Conservation (phyloP, 441 rosid species). For the Gossypium schwendimanii region DNA sequence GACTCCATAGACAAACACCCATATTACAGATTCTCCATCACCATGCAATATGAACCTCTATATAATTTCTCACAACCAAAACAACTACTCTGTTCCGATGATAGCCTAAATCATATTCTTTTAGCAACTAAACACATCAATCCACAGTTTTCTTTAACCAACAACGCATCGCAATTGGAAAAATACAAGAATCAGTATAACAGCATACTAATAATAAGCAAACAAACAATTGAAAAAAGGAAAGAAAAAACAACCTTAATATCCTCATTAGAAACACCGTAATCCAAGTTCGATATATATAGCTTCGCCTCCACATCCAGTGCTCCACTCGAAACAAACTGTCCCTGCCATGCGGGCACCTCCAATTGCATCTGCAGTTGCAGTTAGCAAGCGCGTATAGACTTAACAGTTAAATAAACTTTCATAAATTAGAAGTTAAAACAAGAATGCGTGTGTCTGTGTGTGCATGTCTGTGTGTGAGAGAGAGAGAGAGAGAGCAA, state of each 20-base stretch:
- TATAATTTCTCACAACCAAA: neutral
- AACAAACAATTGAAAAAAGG: neutral
- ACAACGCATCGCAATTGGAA: neutral
- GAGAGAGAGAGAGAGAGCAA: neutral
- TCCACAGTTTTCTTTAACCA: neutral
- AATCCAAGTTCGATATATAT: conserved; percentile 23
- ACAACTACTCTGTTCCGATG: neutral
- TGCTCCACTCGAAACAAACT: conserved; percentile 2
- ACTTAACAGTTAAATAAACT: neutral
- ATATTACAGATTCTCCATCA: neutral
- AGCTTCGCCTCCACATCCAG: conserved; percentile 14
- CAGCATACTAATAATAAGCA: neutral
- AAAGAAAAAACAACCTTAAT: conserved; percentile 14
- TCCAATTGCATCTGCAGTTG: neutral
- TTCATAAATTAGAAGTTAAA: neutral
- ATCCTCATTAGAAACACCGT: conserved; percentile 23
- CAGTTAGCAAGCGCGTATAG: neutral
- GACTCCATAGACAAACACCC: too few species aligned
- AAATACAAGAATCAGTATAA: neutral
- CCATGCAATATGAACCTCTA: neutral
- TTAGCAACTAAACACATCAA: neutral
- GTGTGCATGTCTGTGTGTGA: neutral
- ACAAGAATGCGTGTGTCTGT: neutral
- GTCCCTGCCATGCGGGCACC: conserved; percentile 5
- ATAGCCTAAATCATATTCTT: neutral